A percentile compares a stretch with the other conserved stretches of the same genome.
These are phyloP conservation scores for Leccinum subfulvum DNA, from an alignment of 1,284 basidiomycete species.

Conservation along the genomic window DNA sequence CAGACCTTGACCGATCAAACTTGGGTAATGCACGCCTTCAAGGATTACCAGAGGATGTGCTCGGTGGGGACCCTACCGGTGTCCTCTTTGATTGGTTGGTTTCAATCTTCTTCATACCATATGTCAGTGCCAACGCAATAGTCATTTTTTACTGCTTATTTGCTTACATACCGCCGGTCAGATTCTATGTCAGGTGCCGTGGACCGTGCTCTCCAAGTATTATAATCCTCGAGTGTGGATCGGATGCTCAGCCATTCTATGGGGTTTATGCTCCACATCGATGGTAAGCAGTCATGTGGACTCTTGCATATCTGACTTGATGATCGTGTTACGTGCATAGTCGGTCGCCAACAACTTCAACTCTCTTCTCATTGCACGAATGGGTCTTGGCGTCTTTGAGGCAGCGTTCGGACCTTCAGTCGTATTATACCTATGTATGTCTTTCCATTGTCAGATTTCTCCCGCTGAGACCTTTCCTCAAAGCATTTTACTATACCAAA, in stretches of 20 bases:
- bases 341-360: constrained; percentile 56
- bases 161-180: constrained; percentile 27
- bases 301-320: too few relatives aligned
- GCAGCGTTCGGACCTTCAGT: constrained; percentile 24
- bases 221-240: too few relatives aligned
- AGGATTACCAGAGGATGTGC: constrained; percentile 59
- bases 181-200: constrained; percentile 72
- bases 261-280: too few relatives aligned
- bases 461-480: constrained; percentile 1
- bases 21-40: constrained; percentile 75
- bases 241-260: too few relatives aligned
- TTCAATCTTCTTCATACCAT: constrained; percentile 74
- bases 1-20: constrained; percentile 73
- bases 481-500: constrained; percentile 76
- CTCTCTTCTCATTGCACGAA: constrained; percentile 55
- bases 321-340: constrained; percentile 35
- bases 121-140: constrained; percentile 42
- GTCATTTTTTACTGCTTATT: background rate
- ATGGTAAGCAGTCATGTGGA: too few relatives aligned
- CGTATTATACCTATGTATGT: constrained; percentile 70
- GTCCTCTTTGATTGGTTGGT: constrained; percentile 71
- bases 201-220: too few relatives aligned
- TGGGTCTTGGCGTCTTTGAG: constrained; percentile 70
- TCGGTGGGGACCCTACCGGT: constrained; percentile 68
- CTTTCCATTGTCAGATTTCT: background rate